Evolutionary conservation across 1,284 basidiomycete genomes (phyloP), one percentile per base, ranked within the genome.

Genomic region (Ganoderma meredithae): DNA sequence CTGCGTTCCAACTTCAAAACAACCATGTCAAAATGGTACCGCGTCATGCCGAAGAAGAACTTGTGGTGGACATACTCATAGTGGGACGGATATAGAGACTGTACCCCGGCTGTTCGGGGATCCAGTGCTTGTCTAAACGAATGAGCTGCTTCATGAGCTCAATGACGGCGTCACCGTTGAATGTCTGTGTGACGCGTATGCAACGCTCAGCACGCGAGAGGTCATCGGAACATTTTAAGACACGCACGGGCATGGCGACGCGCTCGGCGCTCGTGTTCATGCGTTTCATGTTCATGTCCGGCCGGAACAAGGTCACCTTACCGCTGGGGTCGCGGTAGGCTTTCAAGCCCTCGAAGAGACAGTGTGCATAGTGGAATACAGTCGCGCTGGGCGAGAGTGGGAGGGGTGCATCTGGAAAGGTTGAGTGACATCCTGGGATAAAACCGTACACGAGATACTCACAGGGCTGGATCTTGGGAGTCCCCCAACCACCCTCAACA

Each of bases 211-310:
- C 19, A 44, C 40, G 39, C 4, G 59, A 31, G 10, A 19, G 12
- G 33, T 39, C 61, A 53, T n/a, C 31, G n/a, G 55, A 60, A 40
- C 36, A 60, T 53, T 27, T 36, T 31, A 25, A 25, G 39, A 61
- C 27, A 80, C 90, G 71, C 72, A 94, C 94, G 8, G 95, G 95
- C 58, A 96, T 80, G 31, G 94, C 92, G 68, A 95, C 83, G 44
- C 93, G 86, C 64, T 79, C 65, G 15, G 95, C 95, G 72, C 92
- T 95, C 44, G 73, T 86, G 81, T 95, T 95, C 94, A 96, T 94
- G 44, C 95, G 89, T 79, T 89, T 90, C 97, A 99, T 99, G 84
- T 99, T 99, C 92, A 97, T 97, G 79, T 99, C 96, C 1, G 98
- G 98, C 63, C 98, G 86, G 87, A 99, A 99, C 70, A 99, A 82